These are phyloP conservation scores for Erodium moschatum DNA, from an alignment of 441 rosid genomes.

Conservation along the genomic window DNA sequence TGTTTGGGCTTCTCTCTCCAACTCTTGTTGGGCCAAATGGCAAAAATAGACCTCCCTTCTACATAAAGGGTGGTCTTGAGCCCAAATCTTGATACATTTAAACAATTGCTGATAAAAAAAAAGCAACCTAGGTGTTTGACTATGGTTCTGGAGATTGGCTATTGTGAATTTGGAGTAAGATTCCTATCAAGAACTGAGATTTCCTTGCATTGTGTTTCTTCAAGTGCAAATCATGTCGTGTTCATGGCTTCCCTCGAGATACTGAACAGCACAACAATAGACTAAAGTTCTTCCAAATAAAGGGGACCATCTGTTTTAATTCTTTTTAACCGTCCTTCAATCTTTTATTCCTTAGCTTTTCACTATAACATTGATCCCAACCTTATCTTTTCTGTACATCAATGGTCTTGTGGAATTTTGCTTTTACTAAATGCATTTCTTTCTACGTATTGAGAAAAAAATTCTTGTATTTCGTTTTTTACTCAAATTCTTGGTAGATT, in stretches of 20 bases:
- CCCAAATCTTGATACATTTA: no score
- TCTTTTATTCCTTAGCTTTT: background rate
- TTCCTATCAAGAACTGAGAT: background rate
- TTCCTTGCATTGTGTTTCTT: background rate
- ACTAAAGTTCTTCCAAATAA: background rate
- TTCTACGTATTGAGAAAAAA: background rate
- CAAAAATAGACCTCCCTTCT: no score
- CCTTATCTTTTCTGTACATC: background rate
- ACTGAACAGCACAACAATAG: background rate
- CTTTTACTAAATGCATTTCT: background rate
- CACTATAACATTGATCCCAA: background rate
- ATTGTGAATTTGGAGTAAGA: conserved; percentile 1
- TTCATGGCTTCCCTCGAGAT: background rate
- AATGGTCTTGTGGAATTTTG: conserved; percentile 4
- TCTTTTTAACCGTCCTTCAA: background rate
- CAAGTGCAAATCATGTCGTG: background rate
- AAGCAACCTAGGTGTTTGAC: no score
- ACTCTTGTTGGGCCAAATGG: no score
- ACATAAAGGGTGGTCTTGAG: no score
- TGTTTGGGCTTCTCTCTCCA: no score
- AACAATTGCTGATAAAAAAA: no score
- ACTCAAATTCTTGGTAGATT: background rate
- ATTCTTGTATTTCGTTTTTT: background rate
- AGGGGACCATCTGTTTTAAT: background rate
- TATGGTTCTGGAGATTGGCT: background rate